These are phyloP conservation scores for Ogataea paradorogensis DNA, from an alignment of 805 yeast genomes.

Conservation along the genomic window DNA sequence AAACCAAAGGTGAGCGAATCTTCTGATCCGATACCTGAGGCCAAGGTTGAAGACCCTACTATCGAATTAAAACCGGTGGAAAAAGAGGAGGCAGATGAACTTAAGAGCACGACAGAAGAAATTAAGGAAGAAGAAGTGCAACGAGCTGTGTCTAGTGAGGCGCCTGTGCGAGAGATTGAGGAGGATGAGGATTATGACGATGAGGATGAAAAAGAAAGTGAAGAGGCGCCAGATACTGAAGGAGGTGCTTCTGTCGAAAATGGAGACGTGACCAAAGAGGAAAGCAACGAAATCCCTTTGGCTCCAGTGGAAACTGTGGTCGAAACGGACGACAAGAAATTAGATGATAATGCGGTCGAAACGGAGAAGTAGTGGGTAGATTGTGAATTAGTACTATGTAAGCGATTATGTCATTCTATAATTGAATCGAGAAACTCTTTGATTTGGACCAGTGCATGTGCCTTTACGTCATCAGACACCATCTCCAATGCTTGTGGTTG, in stretches of 20 bases:
- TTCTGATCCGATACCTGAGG: neutral
- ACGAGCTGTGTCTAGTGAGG: conserved; percentile 20
- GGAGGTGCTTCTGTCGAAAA: neutral
- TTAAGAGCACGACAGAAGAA: conserved; percentile 17
- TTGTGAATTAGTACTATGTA: conserved; percentile 4
- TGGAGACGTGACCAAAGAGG: neutral
- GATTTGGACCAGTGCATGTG: conserved; percentile 56
- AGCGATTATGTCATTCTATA: conserved; percentile 31
- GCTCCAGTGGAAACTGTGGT: neutral
- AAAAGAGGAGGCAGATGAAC: conserved; percentile 30
- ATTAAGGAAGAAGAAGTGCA: conserved; percentile 16
- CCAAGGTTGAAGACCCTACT: conserved; percentile 12
- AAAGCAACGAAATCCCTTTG: neutral
- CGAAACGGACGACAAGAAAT: neutral
- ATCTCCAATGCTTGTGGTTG: conserved; percentile 65
- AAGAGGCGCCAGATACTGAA: neutral
- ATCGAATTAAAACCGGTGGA: conserved; percentile 33
- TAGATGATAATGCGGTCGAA: neutral
- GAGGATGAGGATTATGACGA: conserved; percentile 40
- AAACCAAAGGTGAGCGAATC: neutral
- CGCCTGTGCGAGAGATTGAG: conserved; percentile 34
- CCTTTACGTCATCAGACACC: conserved; percentile 66
- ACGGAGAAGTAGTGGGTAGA: neutral
- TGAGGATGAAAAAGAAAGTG: conserved; percentile 16
- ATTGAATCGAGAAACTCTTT: conserved; percentile 54